Evolutionary conservation across 1,284 basidiomycete species (phyloP).

Genomic region (Puccinia horiana): DNA sequence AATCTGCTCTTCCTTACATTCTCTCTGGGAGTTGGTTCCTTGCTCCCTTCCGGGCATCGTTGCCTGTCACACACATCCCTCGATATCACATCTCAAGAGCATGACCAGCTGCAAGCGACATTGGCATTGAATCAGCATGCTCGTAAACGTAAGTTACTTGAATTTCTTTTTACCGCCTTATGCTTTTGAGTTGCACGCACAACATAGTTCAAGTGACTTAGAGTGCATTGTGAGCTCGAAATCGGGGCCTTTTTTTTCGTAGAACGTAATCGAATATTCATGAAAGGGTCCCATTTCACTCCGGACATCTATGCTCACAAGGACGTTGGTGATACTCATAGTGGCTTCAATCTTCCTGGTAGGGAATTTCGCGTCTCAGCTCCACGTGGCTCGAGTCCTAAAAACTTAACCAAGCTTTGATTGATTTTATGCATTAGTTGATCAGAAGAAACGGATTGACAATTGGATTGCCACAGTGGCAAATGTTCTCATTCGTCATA

Average conservation of each 20-base stretch:
- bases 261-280: slow-evolving; percentile 11
- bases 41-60: background rate
- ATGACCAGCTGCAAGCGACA: background rate
- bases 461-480: background rate
- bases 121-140: slow-evolving; percentile 10
- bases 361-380: background rate
- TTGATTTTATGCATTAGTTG: background rate
- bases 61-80: background rate
- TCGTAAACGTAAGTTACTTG: background rate
- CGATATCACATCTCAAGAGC: background rate
- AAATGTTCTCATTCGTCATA: background rate
- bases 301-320: background rate
- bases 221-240: background rate
- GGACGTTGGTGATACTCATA: background rate
- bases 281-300: background rate
- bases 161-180: background rate
- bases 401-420: background rate
- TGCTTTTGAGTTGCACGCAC: background rate
- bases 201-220: background rate
- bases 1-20: background rate
- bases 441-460: background rate
- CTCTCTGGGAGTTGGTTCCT: background rate
- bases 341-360: background rate
- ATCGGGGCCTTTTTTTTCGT: background rate
- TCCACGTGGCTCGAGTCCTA: background rate